These are phyloP conservation scores for Pythium dissimile DNA, from an alignment of 352 stramenopile genomes.

Conservation along the genomic window DNA sequence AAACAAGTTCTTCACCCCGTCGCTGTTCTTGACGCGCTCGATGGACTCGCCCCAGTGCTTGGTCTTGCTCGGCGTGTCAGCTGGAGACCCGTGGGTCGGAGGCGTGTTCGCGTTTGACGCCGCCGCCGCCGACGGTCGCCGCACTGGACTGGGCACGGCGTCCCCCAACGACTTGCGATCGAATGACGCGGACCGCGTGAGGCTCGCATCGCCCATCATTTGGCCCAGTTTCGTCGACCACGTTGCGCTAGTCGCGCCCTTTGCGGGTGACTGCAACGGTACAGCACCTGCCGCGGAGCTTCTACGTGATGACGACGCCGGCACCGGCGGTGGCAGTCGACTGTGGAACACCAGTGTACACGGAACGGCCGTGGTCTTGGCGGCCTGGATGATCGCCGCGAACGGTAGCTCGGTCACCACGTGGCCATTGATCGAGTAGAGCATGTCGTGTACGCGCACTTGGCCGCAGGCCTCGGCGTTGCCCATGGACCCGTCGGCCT, in stretches of 20 bases:
- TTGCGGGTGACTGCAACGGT: conserved; percentile 35
- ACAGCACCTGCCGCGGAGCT: too few species aligned
- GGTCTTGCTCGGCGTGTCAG: conserved; percentile 28
- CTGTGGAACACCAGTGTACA: conserved; percentile 68
- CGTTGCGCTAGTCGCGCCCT: conserved; percentile 6
- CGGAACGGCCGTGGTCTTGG: conserved; percentile 60
- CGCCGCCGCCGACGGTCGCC: background rate
- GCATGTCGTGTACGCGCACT: conserved; percentile 58
- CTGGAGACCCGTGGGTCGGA: conserved; percentile 15
- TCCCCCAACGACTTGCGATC: conserved; percentile 23
- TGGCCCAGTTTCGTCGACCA: conserved; percentile 52
- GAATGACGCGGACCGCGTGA: conserved; percentile 56
- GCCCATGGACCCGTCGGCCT: conserved; percentile 45
- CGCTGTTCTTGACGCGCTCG: conserved; percentile 62
- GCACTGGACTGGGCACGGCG: conserved; percentile 1
- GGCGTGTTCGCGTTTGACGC: conserved; percentile 3
- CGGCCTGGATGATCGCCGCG: conserved; percentile 58
- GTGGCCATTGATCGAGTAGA: conserved; percentile 65
- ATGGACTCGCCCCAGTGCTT: conserved; percentile 39
- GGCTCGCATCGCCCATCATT: conserved; percentile 26
- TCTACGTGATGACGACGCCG: conserved; percentile 11
- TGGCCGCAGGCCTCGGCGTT: conserved; percentile 49
- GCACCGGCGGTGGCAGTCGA: conserved; percentile 10
- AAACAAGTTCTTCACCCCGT: conserved; percentile 74
- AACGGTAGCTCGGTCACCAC: conserved; percentile 61